These are phyloP conservation scores for Nicotiana noctiflora DNA, from an alignment of 257 asterid genomes.

Conservation along the genomic window DNA sequence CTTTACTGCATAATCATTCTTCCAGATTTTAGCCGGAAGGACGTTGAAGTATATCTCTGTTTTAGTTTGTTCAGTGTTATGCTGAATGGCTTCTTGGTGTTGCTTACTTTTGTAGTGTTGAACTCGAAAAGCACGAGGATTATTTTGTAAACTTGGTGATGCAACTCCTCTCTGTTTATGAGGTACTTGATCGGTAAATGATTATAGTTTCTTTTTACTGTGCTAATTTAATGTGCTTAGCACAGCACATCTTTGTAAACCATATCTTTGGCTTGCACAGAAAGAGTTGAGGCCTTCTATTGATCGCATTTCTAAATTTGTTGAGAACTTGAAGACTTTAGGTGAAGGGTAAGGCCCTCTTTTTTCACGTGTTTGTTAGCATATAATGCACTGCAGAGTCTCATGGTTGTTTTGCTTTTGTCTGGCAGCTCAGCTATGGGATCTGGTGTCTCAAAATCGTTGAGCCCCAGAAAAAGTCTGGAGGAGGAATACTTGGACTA, in stretches of 20 bases:
- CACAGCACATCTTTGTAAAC: not conserved
- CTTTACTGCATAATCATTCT: not conserved
- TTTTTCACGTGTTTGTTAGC: conserved; percentile 7
- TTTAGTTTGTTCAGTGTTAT: conserved; percentile 3
- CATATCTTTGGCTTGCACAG: conserved; percentile 33
- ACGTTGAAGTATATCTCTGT: conserved; percentile 7
- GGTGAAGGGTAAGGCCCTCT: conserved; percentile 47
- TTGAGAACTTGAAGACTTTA: conserved; percentile 73
- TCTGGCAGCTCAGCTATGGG: conserved; percentile 38
- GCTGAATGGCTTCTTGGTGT: conserved; percentile 16
- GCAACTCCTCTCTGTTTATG: conserved; percentile 67
- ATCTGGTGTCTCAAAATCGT: conserved; percentile 38
- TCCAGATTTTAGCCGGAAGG: conserved; percentile 2
- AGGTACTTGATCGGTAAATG: conserved; percentile 45
- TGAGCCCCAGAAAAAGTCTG: conserved; percentile 66
- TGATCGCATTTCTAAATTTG: conserved; percentile 73
- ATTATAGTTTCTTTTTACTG: not conserved
- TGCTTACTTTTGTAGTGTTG: conserved; percentile 51
- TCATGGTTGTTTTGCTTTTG: conserved; percentile 6
- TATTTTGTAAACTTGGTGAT: conserved; percentile 66
- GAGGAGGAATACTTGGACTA: conserved; percentile 88
- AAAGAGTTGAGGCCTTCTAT: conserved; percentile 67
- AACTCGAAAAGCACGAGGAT: conserved; percentile 71
- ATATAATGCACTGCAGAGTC: not conserved
- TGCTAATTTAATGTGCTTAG: not conserved